These are phyloP conservation scores for Prunus campanulata DNA, from an alignment of 306 rosid species.

Conservation along the genomic window DNA sequence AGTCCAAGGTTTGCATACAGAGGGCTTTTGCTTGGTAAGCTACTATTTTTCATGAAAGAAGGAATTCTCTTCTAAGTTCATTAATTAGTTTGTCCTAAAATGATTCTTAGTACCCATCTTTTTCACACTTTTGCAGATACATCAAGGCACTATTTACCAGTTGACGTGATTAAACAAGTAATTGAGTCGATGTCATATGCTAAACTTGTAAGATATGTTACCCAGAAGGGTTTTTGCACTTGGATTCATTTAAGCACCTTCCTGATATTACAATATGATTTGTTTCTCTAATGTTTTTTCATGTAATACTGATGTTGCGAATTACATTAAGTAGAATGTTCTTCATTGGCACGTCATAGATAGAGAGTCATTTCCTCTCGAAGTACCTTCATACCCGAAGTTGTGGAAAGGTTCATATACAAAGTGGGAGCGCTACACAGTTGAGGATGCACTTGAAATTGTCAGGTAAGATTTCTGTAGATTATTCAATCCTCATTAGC, in stretches of 20 bases:
- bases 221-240: not conserved
- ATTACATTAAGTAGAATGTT: slow-evolving; percentile 67
- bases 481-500: slow-evolving; percentile 25
- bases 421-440: slow-evolving; percentile 85
- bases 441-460: slow-evolving; percentile 86
- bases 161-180: slow-evolving; percentile 70
- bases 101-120: slow-evolving; percentile 21
- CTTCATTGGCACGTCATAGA: slow-evolving; percentile 98
- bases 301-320: slow-evolving; percentile 44
- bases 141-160: slow-evolving; percentile 87
- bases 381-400: slow-evolving; percentile 82
- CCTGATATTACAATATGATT: slow-evolving; percentile 10
- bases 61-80: slow-evolving; percentile 5
- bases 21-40: slow-evolving; percentile 87
- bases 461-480: slow-evolving; percentile 63
- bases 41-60: slow-evolving; percentile 11
- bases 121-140: slow-evolving; percentile 63
- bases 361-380: slow-evolving; percentile 84
- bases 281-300: slow-evolving; percentile 15
- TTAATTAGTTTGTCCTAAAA: slow-evolving; percentile 21
- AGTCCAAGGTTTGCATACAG: slow-evolving; percentile 85
- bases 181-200: slow-evolving; percentile 95
- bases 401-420: slow-evolving; percentile 95
- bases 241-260: slow-evolving; percentile 3
- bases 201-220: slow-evolving; percentile 66